Evolutionary conservation across 2,329 filamentous ascomycete genomes (phyloP), one percentile per base, ranked within the genome.

Genomic region (Arthrobotrys conoides): DNA sequence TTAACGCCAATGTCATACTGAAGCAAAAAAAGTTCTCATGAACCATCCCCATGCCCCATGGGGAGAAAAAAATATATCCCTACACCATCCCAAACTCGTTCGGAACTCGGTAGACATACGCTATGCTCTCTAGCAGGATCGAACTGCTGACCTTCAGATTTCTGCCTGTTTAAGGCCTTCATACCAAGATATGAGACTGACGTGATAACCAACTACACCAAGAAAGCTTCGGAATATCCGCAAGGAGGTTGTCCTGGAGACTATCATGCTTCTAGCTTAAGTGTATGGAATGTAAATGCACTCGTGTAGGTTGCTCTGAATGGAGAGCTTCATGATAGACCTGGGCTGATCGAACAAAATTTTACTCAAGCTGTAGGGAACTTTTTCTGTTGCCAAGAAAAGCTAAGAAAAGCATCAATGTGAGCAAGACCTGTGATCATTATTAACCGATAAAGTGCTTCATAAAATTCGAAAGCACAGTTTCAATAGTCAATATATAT

Each of bases 181-280:
- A 75, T 75, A 75, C 24, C 20, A 3, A 46, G 51, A 53, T 75
- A 69, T 75, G 71, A 75, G 71, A 75, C 71, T 75, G 41, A 68
- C 71, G 71, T 75, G 71, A 75, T 75, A 75, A 75, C 71, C 71
- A 69, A 75, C 71, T 75, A 75, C 71, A 75, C 71, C 71, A 75
- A 68, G 53, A 55, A 64, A 59, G 55, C 71, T 53, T 61, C n/a
- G n/a, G 33, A 38, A 38, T 59, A 59, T 59, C n/a, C n/a, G 2
- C 18, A 41, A 41, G 10, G 27, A 3, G 3, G 3, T 30, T 30
- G 6, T 30, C 27, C 27, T 30, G 27, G 27, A 30, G 3, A 3
- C 3, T 30, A 30, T 30, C 6, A 30, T 6, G 3, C 6, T 30
- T 30, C 27, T 30, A 6, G 27, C 27, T 30, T 30, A 6, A 30